Evolutionary conservation across 805 yeast genomes (phyloP), one percentile per base, ranked within the genome.

Genomic region (Babjeviella inositovora): DNA sequence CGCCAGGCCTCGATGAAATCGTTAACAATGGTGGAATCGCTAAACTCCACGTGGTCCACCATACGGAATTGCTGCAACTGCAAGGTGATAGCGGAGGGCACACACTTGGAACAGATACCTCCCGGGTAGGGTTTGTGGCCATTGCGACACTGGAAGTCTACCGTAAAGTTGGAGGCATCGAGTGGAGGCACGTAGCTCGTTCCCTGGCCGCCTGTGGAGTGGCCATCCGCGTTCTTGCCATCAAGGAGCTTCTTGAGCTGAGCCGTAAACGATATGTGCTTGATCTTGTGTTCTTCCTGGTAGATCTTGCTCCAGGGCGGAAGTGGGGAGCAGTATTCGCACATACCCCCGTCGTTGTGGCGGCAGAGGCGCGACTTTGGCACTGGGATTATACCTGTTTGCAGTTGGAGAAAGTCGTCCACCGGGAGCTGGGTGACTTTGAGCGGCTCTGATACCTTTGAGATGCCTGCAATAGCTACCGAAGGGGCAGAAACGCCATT

Each of bases 1-100:
- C 99, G 71, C 99, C 99, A 90, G 12, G 77, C 54, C 33, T 90
- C 92, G 26, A 90, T 81, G 45, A 90, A 90, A 17, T 62, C 56
- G 45, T 90, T 81, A 25, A 90, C 66, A 13, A 84, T 62, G 8
- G 58, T 55, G 24, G 84, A 68, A 28, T 68, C 69, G 13, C 81
- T 70, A 45, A 85, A 80, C 44, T 90, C 98, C 15, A 90, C 90
- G 50, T 90, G 97, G 45, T 90, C 99, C 14, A 92, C 95, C 93
- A 90, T 81, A 37, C 99, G 65, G 46, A 80, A 90, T 17, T 61
- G 55, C 45, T 90, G 98, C 45, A 72, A 84, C 45, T 77, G 93
- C 31, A 90, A 56, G 0, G 97, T 85, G 29, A 90, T 81, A 0
- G 95, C 90, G 1, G 94, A 72, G 1, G 98, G 97, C 47, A 87